These are phyloP conservation scores for Gossypium stocksii DNA, from an alignment of 345 rosid species.

Conservation along the genomic window DNA sequence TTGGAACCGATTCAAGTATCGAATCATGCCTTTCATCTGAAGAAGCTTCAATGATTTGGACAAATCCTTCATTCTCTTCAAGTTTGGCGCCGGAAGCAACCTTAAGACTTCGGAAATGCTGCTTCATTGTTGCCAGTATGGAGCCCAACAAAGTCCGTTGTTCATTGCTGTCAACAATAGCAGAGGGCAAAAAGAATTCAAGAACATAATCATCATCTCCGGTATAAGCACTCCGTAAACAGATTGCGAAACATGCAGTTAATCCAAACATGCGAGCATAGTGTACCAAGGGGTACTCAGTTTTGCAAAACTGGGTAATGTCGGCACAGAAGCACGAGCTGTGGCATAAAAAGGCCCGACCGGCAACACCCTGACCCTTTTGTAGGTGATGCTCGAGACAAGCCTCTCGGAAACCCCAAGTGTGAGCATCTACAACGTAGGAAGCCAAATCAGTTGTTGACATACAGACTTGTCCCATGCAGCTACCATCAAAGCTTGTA, in stretches of 20 bases:
- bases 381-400: conserved; percentile 95
- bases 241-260: conserved; percentile 69
- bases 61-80: conserved; percentile 46
- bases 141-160: conserved; percentile 63
- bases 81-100: conserved; percentile 66
- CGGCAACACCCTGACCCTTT: conserved; percentile 93
- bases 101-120: conserved; percentile 67
- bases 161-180: conserved; percentile 35
- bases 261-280: conserved; percentile 89
- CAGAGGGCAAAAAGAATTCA: conserved; percentile 80
- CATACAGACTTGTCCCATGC: conserved; percentile 88
- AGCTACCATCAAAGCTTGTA: conserved; percentile 81
- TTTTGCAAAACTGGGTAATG: conserved; percentile 72
- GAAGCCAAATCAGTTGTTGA: conserved; percentile 82
- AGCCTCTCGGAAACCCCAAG: conserved; percentile 94
- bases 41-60: conserved; percentile 62
- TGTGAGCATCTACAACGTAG: conserved; percentile 79
- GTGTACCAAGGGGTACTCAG: conserved; percentile 89
- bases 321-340: conserved; percentile 69
- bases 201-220: conserved; percentile 85
- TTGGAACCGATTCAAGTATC: conserved; percentile 39
- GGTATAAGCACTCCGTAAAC: conserved; percentile 66
- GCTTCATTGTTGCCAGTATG: conserved; percentile 70
- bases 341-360: conserved; percentile 72
- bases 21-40: conserved; percentile 40